Base-by-base conservation (phyloP, 2,329 filamentous ascomycete species). In the Sclerotinia trifoliorum region DNA sequence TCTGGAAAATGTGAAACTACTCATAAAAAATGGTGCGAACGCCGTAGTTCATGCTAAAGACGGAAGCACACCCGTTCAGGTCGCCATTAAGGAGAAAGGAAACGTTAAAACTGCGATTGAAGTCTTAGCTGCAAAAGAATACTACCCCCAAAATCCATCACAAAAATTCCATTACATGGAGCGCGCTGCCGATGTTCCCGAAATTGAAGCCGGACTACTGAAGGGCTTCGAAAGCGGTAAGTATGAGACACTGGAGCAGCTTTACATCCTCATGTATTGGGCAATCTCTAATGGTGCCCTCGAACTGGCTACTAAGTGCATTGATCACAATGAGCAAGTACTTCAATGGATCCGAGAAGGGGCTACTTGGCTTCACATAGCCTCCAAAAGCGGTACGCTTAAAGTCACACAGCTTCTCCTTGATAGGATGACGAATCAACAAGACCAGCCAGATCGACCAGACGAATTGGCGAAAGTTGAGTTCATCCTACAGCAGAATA, bases 1-100 rank as follows among this genome's bases (percentile, higher is more conserved):
- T 0, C 4, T 15, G 15, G 55, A 24, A n/a, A 5, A 24, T n/a
- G 55, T 57, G 15, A 58, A 58, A 11, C 11, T 39, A 10, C 55
- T 58, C 2, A 42, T 58, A 42, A 7, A 39, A 15, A 42, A 26
- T 17, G 11, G 21, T 8, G 55, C 35, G 21, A 24, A 42, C 11
- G 35, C 39, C 19, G 39, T 17, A 13, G 11, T 3, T 17, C 3
- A 0, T 26, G 8, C 24, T 58, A n/a, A 2, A 7, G 10, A 3
- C 7, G 55, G 55, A 24, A 5, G 3, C 0, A 42, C 11, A 39
- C 35, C 35, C 24, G 19, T 58, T 24, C 6, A 2, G 1, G 2
- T 5, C 17, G 55, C 55, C 7, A 0, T 42, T 24, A 6, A n/a
- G 6, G 0, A 5, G 0, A 0, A 17, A 1, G 13, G 42, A 2